Base-by-base conservation (phyloP, 345 rosid species). In the Eucalyptus globulus region DNA sequence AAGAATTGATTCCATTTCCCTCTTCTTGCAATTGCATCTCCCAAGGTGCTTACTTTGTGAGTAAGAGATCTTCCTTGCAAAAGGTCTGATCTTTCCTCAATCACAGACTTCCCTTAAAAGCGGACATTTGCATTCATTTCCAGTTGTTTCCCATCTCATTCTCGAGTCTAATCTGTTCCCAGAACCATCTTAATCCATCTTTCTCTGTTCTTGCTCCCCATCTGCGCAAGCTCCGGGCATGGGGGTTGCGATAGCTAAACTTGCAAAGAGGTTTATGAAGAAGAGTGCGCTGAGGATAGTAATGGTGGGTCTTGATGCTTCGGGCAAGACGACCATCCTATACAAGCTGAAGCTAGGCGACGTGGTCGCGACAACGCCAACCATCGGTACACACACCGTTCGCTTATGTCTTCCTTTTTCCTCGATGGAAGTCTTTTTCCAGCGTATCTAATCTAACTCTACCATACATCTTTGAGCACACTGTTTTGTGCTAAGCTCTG, bases 251-350 rank as follows among this genome's bases (percentile, higher is more conserved):
- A 88, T 94, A 88, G 92, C 93, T 45, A 90, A 92, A 90, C 91
- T 95, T 72, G 91, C 94, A 16, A 92, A 92, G 91, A 90, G 95
- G 92, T 93, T 93, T 53, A 89, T 92, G 60, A 89, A 92, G 3
- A 92, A 88, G 89, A 81, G 58, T 8, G 90, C 56, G 89, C 87
- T 91, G 67, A 94, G 93, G 90, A 92, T 95, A 65, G 89, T 95
- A 87, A 96, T 94, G 98, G 93, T 95, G 34, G 97, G 97, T 89
- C 98, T 96, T 88, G 96, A 95, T 89, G 93, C 90, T 89, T 95
- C 97, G 5, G 96, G 98, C 88, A 96, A 96, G 91, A 93, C 98
- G 86, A 94, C 96, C 86, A 93, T 96, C 90, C 93, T 97, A 80
- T 95, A 91, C 93, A 96, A 93, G 93, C 93, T 96, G 24, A 95